Evolutionary conservation across 352 stramenopile genomes (phyloP).

Genomic region (Elongisporangium prolatum): DNA sequence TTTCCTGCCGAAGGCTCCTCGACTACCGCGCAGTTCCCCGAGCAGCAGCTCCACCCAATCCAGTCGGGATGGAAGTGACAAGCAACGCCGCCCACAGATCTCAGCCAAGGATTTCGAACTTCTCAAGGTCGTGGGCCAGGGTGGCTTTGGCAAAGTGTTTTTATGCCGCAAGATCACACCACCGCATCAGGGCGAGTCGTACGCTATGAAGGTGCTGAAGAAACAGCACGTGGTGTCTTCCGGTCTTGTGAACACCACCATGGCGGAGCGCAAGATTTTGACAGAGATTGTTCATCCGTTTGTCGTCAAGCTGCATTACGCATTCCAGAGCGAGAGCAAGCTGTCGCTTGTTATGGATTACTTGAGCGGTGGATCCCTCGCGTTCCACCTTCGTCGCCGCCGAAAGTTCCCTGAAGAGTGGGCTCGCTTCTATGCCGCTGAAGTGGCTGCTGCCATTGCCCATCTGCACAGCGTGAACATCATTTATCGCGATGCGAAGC

Average conservation of each 20-base stretch:
- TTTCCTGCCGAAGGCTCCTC: background rate
- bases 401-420: constrained; percentile 89
- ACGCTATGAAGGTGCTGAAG: constrained; percentile 98
- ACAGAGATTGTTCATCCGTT: constrained; percentile 92
- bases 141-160: constrained; percentile 98
- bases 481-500: constrained; percentile 95
- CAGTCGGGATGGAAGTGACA: background rate
- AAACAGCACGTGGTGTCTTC: constrained; percentile 91
- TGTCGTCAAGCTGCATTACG: constrained; percentile 93
- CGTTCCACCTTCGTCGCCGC: constrained; percentile 84
- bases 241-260: constrained; percentile 91
- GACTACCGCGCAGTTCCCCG: background rate
- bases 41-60: background rate
- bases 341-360: constrained; percentile 94
- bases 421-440: constrained; percentile 91
- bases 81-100: constrained; percentile 31
- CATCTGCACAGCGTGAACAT: constrained; percentile 94
- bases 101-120: constrained; percentile 94
- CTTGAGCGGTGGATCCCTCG: constrained; percentile 86
- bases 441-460: constrained; percentile 90
- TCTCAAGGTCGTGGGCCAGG: constrained; percentile 96
- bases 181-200: constrained; percentile 91
- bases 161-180: constrained; percentile 92
- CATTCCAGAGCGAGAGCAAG: constrained; percentile 92
- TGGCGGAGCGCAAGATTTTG: constrained; percentile 90